Evolutionary conservation across 495 filamentous ascomycete genomes (phyloP), one percentile per base, ranked within the genome.

Genomic region (Lepidopterella palustris): DNA sequence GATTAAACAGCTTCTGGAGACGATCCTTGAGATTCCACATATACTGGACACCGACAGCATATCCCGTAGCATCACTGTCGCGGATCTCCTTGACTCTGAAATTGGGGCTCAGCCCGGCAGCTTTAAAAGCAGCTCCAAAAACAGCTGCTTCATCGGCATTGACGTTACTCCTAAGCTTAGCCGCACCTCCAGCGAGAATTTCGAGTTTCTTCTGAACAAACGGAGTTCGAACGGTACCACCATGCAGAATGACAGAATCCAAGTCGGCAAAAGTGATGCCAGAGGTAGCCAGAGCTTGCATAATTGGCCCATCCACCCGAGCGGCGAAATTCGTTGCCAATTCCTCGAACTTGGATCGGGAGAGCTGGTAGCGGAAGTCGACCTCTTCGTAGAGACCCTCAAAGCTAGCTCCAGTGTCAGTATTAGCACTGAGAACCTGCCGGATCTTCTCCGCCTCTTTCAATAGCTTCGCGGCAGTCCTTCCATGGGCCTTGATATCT

Each of bases 61-160:
- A 96, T 18, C 73, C 73, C 31, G 90, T 84, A 15, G 76, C 80
- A 59, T 99, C 93, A 54, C 74, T 80, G 45, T 86, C 80, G 54
- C 87, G 80, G 60, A 99, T 97, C 66, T 97, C 95, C 78, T 96
- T 99, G 66, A 99, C 95, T 53, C 88, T 84, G 81, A 99, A 99
- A 68, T 85, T 90, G 32, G 92, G 90, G 73, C 88, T 95, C 51
- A 97, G 79, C 60, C 85, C 85, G 49, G 95, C 95, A 27, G 87
- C 95, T 70, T 90, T 89, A 79, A 97, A 97, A 20, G 89, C 90
- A 52, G 95, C 95, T 63, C 95, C 95, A 73, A 99, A 95, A 15
- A 96, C 93, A 50, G 95, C 93, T 15, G 95, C 84, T 75, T 99
- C 95, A 71, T 99, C 95, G 26, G 92, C 86, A 73, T 99, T 99